Evolutionary conservation across 805 yeast genomes (phyloP).

Genomic region (Kluyveromyces dobzhanskii): DNA sequence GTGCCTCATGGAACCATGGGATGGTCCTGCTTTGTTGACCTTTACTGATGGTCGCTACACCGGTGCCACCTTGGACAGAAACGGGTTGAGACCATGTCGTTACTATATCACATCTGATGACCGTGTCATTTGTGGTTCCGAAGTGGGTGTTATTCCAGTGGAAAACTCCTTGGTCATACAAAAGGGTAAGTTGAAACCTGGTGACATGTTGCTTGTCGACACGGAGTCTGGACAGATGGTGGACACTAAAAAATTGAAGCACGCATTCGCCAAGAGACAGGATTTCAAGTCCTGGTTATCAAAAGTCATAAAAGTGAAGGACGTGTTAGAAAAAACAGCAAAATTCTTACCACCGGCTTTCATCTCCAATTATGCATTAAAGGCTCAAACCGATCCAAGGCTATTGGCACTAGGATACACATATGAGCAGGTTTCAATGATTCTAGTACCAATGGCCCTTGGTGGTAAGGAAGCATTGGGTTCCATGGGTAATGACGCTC

Average conservation of each 20-base stretch:
- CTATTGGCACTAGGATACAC: constrained; percentile 86
- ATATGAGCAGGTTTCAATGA: constrained; percentile 78
- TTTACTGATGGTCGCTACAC: constrained; percentile 97
- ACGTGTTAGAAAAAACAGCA: constrained; percentile 49
- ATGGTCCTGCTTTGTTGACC: constrained; percentile 95
- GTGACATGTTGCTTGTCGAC: constrained; percentile 91
- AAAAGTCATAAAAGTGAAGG: constrained; percentile 76
- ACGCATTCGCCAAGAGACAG: constrained; percentile 65
- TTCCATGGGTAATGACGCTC: constrained; percentile 97
- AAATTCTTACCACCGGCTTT: constrained; percentile 26
- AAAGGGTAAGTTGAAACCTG: constrained; percentile 94
- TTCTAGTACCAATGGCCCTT: constrained; percentile 88
- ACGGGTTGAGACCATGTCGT: constrained; percentile 97
- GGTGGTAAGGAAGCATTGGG: constrained; percentile 93
- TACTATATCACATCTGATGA: constrained; percentile 92
- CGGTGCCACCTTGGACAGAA: constrained; percentile 96
- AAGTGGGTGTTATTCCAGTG: constrained; percentile 92
- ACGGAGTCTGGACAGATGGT: constrained; percentile 89
- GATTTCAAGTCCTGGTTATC: constrained; percentile 94
- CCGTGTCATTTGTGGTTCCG: constrained; percentile 95
- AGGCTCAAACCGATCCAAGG: constrained; percentile 73
- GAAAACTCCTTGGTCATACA: constrained; percentile 73
- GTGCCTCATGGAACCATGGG: constrained; percentile 99
- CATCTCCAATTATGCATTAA: constrained; percentile 22
- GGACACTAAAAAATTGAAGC: constrained; percentile 84